Conservation (phyloP, 768 basidiomycete genomes). For the Pulveroboletus frians region DNA sequence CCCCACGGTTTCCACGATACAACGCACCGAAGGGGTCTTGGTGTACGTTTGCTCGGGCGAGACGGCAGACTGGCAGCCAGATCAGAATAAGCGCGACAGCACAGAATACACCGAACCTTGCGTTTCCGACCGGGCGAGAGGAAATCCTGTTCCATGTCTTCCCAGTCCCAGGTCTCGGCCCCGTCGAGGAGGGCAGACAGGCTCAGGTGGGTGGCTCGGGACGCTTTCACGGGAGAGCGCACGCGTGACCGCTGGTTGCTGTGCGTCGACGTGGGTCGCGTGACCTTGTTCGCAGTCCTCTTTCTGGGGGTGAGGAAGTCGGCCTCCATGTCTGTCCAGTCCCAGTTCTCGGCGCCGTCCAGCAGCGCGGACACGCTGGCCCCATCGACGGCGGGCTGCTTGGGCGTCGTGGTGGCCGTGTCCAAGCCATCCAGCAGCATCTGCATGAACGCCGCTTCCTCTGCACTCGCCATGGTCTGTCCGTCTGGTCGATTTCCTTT, state of each 20-base stretch:
- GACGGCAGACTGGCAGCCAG: slow-evolving; percentile 6
- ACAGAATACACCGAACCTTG: slow-evolving; percentile 14
- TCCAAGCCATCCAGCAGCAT: slow-evolving; percentile 48
- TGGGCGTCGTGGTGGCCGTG: slow-evolving; percentile 39
- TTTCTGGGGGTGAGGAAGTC: slow-evolving; percentile 52
- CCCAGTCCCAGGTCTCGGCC: slow-evolving; percentile 67
- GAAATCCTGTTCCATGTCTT: slow-evolving; percentile 47
- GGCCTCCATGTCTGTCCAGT: slow-evolving; percentile 54
- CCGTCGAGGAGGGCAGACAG: slow-evolving; percentile 52
- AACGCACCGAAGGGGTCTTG: slow-evolving; percentile 47
- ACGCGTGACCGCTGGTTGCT: slow-evolving; percentile 5
- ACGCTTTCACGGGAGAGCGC: slow-evolving; percentile 20
- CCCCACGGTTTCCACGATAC: slow-evolving; percentile 48
- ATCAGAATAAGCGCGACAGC: slow-evolving; percentile 1
- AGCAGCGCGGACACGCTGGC: slow-evolving; percentile 44
- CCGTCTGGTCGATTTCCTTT: neutral
- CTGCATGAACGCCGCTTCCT: slow-evolving; percentile 59
- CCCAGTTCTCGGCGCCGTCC: slow-evolving; percentile 68
- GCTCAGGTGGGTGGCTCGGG: slow-evolving; percentile 35
- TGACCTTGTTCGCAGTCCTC: slow-evolving; percentile 25
- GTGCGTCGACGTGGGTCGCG: neutral
- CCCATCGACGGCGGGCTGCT: neutral
- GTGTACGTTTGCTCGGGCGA: slow-evolving; percentile 16
- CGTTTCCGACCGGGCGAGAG: slow-evolving; percentile 42
- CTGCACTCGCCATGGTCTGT: slow-evolving; percentile 36